Base-by-base conservation (phyloP, 768 basidiomycete genomes). In the Terana coerulea region DNA sequence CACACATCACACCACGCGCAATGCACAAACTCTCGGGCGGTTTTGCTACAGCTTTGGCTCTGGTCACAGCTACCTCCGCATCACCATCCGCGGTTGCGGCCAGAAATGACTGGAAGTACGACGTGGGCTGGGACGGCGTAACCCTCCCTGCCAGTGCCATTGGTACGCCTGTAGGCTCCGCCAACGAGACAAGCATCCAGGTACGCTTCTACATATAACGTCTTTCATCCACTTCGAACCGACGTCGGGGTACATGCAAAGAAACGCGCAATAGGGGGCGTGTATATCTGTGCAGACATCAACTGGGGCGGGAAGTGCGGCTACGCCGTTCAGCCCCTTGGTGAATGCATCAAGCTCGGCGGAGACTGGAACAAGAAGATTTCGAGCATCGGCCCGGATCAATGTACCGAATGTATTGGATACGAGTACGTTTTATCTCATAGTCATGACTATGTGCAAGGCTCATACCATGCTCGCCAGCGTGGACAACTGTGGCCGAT, bases 291-390 rank as follows among this genome's bases (percentile, higher is more conserved):
- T 19, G 28, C 34, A 4, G 47, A 35, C 47, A 49, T 49, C 22
- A 49, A 49, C 47, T 49, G 47, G 47, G 47, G 47, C 19, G 47
- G 47, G 7, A 22, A 7, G 5, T 49, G 47, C 28, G 47, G 47
- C 5, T 49, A 49, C 47, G 47, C 47, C 3, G 47, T 49, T 8
- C 47, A 49, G 35, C 47, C 47, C 10, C 22, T 49, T 17, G 28
- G 28, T 19, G 21, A 5, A 6, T 49, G 47, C 34, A 49, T 49
- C 34, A 35, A 36, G 9, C 47, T 49, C 15, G 47, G 47, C 19
- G 26, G 34, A 24, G 33, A 49, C 33, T 49, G 47, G 47, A 49
- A 49, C 35, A 49, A 49, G 33, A 15, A 49, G 35, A 49, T 49
- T 19, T 49, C 47, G 5, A 49, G 47, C 19, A 36, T 49, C 47